Evolutionary conservation across 2,329 filamentous ascomycete genomes (phyloP), one percentile per base, ranked within the genome.

Genomic region (Coniochaeta prunicola): DNA sequence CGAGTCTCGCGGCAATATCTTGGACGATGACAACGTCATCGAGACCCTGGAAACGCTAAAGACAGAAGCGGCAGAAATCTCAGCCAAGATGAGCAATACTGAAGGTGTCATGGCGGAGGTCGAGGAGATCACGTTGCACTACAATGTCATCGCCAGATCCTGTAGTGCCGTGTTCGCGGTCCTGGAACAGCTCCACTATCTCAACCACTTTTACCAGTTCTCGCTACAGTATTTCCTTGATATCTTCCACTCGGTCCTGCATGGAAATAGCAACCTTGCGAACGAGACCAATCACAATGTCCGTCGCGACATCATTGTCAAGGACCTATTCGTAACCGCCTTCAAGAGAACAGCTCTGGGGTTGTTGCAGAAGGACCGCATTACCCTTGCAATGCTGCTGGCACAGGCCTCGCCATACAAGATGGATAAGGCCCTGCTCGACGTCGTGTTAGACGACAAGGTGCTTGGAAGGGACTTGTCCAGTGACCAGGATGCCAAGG

Each of bases 171-270:
- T 99, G 45, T 99, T 97, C 72, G 92, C 96, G 33, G 90, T 99
- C 15, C 80, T 99, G 61, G 96, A 99, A 76, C 93, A 99, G 73
- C 84, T 99, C 59, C 93, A 97, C 74, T 96, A 97, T 70, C 87
- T 99, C 72, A 97, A 99, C 73, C 94, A 97, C 79, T 97, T 97
- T 76, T 99, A 99, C 74, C 96, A 97, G 72, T 99, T 99, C 80
- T 99, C 94, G 38, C 82, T 99, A 60, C 92, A 97, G 73, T 99
- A 96, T 76, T 99, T 99, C 76, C 84, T 96, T 58, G 90, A 97
- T 71, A 99, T 99, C 66, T 99, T 99, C 83, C 90, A 96, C 70
- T 86, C 89, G 6, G 94, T 99, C 8, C 81, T 99, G 40, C 89
- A 89, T 65, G 83, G 85, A 60, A 96, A 96, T 73, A 87, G 88